Base-by-base conservation (phyloP, 441 rosid genomes). In the Manihot esculenta region DNA sequence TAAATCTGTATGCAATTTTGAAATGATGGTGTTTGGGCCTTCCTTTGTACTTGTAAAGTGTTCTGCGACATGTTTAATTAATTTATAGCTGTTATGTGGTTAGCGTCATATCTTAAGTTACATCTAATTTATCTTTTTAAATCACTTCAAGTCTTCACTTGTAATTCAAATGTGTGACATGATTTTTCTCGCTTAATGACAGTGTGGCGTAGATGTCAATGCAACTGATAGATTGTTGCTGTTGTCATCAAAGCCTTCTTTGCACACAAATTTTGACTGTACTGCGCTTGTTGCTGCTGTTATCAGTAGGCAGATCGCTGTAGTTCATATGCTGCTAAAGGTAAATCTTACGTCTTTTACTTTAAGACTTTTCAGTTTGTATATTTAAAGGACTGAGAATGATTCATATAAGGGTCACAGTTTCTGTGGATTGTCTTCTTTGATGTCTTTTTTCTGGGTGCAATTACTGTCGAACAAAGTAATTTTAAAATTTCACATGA, bases 161-260 rank as follows among this genome's bases (percentile, higher is more conserved):
- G 18, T n/a, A 2, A 15, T 61, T 14, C 5, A 14, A 59, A 10
- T 20, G 26, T 35, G 26, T 69, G 71, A 69, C 59, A 18, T 73
- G 56, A 27, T 62, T 54, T n/a, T 58, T 69, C 69, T 47, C 68
- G 57, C 63, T 47, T 67, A 54, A 55, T 81, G 44, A 68, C 87
- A 95, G 99, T 88, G 94, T 66, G 97, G 95, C 56, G 97, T 95
- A 60, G 87, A 93, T 82, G 84, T 83, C 54, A 85, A 80, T 82
- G 82, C 88, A 62, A 80, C 84, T 2, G 86, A 83, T 58, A 83
- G 99, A 75, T 78, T 85, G 73, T 80, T 95, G 79, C 86, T 95
- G 60, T 81, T 75, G 77, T 95, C 99, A 18, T 89, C 97, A 14
- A 92, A 85, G 75, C 99, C 99, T 81, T 86, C 97, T 72, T 85